Conservation (phyloP, 1,284 basidiomycete species). For the Sphaerobolus stellatus region DNA sequence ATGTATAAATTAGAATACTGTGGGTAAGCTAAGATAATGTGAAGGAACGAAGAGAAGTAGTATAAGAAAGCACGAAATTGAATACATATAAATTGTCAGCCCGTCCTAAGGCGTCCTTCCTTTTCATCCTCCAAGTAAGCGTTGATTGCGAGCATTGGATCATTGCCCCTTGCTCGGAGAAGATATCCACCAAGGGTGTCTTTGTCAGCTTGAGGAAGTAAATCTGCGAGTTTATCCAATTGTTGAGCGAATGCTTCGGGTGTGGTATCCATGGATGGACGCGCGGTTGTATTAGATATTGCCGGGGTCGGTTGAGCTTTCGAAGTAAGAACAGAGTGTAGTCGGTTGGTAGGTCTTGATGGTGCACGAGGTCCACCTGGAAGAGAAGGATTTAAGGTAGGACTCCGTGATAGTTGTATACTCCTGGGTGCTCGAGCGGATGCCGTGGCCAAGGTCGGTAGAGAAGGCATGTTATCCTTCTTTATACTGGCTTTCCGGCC, state of each 20-base stretch:
- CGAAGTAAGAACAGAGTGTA: constrained; percentile 59
- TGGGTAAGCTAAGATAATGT: too few species aligned
- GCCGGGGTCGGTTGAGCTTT: constrained; percentile 15
- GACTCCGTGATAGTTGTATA: constrained; percentile 35
- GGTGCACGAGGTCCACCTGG: constrained; percentile 76
- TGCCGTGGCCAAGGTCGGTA: constrained; percentile 26
- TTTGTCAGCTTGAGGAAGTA: constrained; percentile 76
- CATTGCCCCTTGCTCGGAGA: constrained; percentile 64
- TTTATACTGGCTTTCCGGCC: constrained; percentile 66
- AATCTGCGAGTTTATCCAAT: constrained; percentile 68
- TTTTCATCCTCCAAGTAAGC: constrained; percentile 87
- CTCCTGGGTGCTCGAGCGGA: constrained; percentile 32
- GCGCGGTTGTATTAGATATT: constrained; percentile 2
- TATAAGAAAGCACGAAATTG: too few species aligned
- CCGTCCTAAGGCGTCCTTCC: too few species aligned
- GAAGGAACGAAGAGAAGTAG: too few species aligned
- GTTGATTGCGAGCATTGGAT: constrained; percentile 74
- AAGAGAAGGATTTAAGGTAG: constrained; percentile 42
- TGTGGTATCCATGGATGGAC: constrained; percentile 10
- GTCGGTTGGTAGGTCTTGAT: constrained; percentile 59
- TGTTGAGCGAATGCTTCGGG: constrained; percentile 60
- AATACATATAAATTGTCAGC: too few species aligned
- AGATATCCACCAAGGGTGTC: constrained; percentile 71
- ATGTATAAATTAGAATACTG: constrained; percentile 6
- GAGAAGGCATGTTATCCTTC: constrained; percentile 30